phyloP scores from a whole-genome alignment of 148 eudicot species.

The Drosera capensis region DNA sequence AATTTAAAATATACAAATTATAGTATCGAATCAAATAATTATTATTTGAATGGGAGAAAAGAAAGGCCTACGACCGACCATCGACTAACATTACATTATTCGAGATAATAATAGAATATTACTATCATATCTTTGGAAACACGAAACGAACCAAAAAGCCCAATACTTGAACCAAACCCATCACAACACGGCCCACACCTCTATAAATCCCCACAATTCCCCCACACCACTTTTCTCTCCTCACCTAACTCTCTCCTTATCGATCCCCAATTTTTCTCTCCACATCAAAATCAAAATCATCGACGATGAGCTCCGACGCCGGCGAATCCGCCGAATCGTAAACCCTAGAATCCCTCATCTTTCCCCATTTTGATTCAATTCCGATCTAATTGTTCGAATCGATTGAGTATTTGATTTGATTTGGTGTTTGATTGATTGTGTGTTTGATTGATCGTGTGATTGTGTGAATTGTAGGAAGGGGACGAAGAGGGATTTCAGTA shows the following conservation, averaged over 20 bases:
- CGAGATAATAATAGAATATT: too few relatives aligned
- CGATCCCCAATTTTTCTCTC: neutral
- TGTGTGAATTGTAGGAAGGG: slow-evolving; percentile 59
- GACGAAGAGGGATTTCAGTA: slow-evolving; percentile 55
- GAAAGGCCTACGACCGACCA: too few relatives aligned
- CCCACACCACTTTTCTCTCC: neutral
- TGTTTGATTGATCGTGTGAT: neutral
- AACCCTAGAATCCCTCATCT: slow-evolving; percentile 4
- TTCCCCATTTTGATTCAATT: neutral
- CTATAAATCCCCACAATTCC: neutral
- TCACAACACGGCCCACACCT: too few relatives aligned
- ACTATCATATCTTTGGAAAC: slow-evolving; percentile 9
- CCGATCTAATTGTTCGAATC: neutral
- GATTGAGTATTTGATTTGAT: slow-evolving; percentile 2
- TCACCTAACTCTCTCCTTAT: too few relatives aligned
- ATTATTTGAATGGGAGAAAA: too few relatives aligned
- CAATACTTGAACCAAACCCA: too few relatives aligned
- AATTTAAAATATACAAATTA: too few relatives aligned
- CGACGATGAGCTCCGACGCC: slow-evolving; percentile 34
- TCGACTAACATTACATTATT: too few relatives aligned
- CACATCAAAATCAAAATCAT: too few relatives aligned
- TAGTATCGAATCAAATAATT: too few relatives aligned
- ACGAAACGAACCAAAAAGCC: slow-evolving; percentile 7
- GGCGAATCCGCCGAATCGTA: slow-evolving; percentile 74
- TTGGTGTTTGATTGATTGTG: neutral